A percentile compares a stretch with the other conserved stretches of the same genome.
Evolutionary conservation across 208 protist genomes (phyloP).

Genomic region (Leptomonas seymouri): DNA sequence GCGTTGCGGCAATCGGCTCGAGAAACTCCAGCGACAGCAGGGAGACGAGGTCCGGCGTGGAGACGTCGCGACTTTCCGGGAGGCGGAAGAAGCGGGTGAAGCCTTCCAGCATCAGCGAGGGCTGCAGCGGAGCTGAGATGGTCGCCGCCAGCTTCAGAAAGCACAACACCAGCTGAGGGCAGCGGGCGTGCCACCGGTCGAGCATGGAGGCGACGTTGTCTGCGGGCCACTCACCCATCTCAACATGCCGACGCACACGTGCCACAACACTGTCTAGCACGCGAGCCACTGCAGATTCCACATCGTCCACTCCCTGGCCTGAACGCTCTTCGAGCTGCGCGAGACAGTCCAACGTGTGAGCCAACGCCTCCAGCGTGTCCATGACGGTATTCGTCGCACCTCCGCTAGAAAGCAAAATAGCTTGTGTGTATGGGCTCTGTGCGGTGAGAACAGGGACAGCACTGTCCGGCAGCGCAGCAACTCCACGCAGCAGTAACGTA

Average conservation of each 20-base stretch:
- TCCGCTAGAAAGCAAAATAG: constrained; percentile 32
- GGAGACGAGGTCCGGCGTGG: constrained; percentile 12
- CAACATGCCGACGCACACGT: constrained; percentile 13
- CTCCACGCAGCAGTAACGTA: constrained; percentile 6
- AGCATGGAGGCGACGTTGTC: constrained; percentile 34
- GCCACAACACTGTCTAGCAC: constrained; percentile 2
- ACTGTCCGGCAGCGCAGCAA: constrained; percentile 16
- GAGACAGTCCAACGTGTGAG: constrained; percentile 32
- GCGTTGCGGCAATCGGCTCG: constrained; percentile 9
- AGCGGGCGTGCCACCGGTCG: constrained; percentile 33
- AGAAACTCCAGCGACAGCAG: constrained; percentile 8
- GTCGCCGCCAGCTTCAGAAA: constrained; percentile 26
- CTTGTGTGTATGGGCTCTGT: constrained; percentile 35
- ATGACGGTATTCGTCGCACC: constrained; percentile 5
- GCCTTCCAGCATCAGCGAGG: constrained; percentile 21
- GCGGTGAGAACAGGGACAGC: constrained; percentile 9
- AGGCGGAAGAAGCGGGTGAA: constrained; percentile 24
- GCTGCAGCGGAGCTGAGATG: constrained; percentile 26
- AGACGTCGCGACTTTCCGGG: constrained; percentile 11
- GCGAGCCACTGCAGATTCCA: not conserved
- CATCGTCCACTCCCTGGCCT: not conserved
- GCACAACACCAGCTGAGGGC: constrained; percentile 29
- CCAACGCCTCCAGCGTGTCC: constrained; percentile 24
- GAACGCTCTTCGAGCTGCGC: constrained; percentile 15
- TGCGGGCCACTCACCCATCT: constrained; percentile 7